Percentiles rank a stretch among this genome's conserved stretches.
Evolutionary conservation across 1,284 basidiomycete species (phyloP).

Genomic region (Bondarzewia mesenterica): DNA sequence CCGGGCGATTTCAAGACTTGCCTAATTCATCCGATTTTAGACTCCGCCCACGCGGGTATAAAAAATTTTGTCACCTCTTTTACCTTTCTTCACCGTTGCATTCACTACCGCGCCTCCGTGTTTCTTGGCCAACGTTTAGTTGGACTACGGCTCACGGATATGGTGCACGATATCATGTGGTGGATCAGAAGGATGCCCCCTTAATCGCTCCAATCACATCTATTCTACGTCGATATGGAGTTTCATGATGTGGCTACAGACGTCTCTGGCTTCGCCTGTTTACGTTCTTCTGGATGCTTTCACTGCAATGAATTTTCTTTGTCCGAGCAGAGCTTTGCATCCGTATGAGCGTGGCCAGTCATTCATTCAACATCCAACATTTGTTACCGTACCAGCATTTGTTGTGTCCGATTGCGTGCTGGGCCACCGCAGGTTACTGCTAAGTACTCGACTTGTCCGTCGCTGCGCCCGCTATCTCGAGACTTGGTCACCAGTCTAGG

Average conservation of each 20-base stretch:
- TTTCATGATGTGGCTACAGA: slow-evolving; percentile 18
- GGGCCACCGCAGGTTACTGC: too few relatives aligned
- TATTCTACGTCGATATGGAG: slow-evolving; percentile 14
- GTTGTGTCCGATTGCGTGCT: too few relatives aligned
- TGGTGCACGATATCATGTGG: slow-evolving; percentile 2
- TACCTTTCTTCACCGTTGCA: slow-evolving; percentile 5
- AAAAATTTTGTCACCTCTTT: not conserved
- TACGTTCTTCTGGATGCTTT: too few relatives aligned
- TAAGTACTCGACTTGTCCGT: too few relatives aligned
- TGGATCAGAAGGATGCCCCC: slow-evolving; percentile 12
- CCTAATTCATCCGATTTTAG: slow-evolving; percentile 1
- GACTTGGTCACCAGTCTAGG: too few relatives aligned
- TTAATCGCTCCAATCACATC: slow-evolving; percentile 17
- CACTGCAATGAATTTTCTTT: too few relatives aligned
- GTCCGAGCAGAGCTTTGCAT: too few relatives aligned
- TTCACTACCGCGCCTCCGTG: slow-evolving; percentile 3
- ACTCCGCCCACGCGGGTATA: slow-evolving; percentile 4
- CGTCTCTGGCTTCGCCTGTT: not conserved
- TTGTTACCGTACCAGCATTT: too few relatives aligned
- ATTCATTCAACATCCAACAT: too few relatives aligned
- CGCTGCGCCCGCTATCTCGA: too few relatives aligned
- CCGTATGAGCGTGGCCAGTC: too few relatives aligned
- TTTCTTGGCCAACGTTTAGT: slow-evolving; percentile 8
- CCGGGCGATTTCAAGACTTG: too few relatives aligned
- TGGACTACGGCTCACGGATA: slow-evolving; percentile 2